Evolutionary conservation across 1,284 basidiomycete species (phyloP), one percentile per base, ranked within the genome.

Genomic region (Flammula alnicola): DNA sequence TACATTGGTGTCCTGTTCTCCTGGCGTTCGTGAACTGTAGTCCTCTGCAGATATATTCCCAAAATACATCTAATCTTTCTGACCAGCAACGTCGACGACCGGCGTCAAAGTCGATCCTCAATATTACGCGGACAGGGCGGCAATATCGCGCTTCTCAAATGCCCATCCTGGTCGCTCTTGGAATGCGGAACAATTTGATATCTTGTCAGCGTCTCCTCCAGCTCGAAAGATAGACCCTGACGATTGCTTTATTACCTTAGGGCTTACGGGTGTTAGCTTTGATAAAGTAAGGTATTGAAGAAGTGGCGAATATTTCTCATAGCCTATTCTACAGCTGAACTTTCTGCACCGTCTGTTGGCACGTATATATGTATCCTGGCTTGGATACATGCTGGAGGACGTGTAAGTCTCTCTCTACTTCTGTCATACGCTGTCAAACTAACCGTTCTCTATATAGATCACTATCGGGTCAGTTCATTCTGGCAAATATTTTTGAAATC

Each of bases 141-240:
- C 0, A 62, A 67, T 31, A 68, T 86, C 12, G 82, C 77, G 67
- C 76, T 1, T 72, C 74, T 14, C 86, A 88, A 60, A 61, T 85
- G 1, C 80, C 84, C 0, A 66, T 88, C n/a, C 73, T 87, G 56
- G 75, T 79, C 0, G 82, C 74, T 2, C 75, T 88, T 10, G 84
- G 82, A 0, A 81, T 80, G 41, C 83, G 81, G 63, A 85, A 88
- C 62, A 88, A 86, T 46, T 45, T 81, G 14, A 68, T 88, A 5
- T 78, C 81, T 4, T 71, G 81, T 83, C 48, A 48, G 80, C 12
- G 20, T 20, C 12, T 16, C 41, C 16, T 35, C 12, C 8, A 30
- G 19, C 33, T 11, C 25, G 5, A 17, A 25, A 16, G 19, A 10
- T 17, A 26, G 14, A 37, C 12, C 11, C 17, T 43, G 11, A 23